These are phyloP conservation scores for Colletotrichum endophyticum DNA, from an alignment of 2,329 filamentous ascomycete genomes.

Conservation along the genomic window DNA sequence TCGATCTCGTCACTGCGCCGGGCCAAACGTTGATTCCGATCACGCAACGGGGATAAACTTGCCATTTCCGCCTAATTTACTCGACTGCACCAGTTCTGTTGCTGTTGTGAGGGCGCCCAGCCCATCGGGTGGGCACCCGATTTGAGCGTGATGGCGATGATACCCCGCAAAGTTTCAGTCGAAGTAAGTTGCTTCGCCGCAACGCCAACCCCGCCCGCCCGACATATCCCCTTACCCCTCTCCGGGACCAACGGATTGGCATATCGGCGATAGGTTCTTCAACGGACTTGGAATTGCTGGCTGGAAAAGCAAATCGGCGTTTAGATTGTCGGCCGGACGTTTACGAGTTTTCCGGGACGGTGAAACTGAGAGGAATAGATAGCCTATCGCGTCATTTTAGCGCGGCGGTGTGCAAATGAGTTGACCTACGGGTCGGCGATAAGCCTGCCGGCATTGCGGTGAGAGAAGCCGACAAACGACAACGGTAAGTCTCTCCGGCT, in stretches of 20 bases:
- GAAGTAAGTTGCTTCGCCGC: neutral
- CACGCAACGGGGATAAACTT: constrained; percentile 1
- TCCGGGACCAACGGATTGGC: neutral
- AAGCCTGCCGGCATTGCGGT: neutral
- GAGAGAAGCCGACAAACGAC: neutral
- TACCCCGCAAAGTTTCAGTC: constrained; percentile 2
- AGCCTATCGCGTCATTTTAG: neutral
- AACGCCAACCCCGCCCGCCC: neutral
- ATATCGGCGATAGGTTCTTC: neutral
- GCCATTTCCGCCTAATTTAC: neutral
- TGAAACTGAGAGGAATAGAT: neutral
- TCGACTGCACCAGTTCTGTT: neutral
- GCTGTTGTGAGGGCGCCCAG: neutral
- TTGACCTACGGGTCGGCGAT: neutral
- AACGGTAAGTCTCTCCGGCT: neutral
- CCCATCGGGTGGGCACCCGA: neutral
- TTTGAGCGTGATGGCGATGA: neutral
- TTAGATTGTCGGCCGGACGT: neutral
- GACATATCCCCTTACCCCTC: neutral
- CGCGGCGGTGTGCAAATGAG: neutral
- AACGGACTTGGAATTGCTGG: neutral
- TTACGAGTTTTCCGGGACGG: neutral
- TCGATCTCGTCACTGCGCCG: neutral
- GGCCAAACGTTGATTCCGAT: neutral
- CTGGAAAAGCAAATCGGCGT: neutral